Evolutionary conservation across 75 land plant species (phyloP).

Genomic region (Cryptomeria japonica): DNA sequence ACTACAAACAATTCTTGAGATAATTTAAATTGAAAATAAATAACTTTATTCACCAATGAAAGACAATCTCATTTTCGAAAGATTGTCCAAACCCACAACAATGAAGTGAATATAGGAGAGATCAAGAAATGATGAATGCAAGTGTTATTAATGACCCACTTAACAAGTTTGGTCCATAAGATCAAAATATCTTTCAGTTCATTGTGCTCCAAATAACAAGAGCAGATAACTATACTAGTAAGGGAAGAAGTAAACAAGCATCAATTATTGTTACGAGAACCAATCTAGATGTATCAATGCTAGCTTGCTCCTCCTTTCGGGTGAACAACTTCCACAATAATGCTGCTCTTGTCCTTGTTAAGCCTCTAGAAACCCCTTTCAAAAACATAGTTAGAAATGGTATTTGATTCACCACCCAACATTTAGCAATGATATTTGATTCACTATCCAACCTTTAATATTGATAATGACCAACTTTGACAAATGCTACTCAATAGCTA

Average conservation of each 20-base stretch:
- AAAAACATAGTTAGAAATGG: too few relatives aligned
- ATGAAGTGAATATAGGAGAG: neutral
- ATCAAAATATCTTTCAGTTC: neutral
- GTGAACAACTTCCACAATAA: too few relatives aligned
- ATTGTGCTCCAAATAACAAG: neutral
- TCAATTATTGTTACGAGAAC: neutral
- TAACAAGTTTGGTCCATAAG: neutral
- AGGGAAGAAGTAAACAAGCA: neutral
- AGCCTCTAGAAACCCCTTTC: too few relatives aligned
- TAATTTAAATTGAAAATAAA: neutral
- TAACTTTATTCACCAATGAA: neutral
- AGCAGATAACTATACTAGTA: too few relatives aligned
- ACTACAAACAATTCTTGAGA: neutral
- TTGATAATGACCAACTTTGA: too few relatives aligned
- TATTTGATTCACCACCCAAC: too few relatives aligned
- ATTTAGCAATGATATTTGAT: too few relatives aligned
- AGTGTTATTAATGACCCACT: neutral
- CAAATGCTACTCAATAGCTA: too few relatives aligned
- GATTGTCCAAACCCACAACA: neutral
- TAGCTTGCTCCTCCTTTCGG: too few relatives aligned
- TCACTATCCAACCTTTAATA: too few relatives aligned
- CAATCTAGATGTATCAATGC: too few relatives aligned
- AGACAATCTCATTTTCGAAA: neutral
- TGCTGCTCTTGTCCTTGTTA: too few relatives aligned
- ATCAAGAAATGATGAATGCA: neutral